Conservation (phyloP, 1,139 yeast genomes). For the Debaryomyces coudertii region DNA sequence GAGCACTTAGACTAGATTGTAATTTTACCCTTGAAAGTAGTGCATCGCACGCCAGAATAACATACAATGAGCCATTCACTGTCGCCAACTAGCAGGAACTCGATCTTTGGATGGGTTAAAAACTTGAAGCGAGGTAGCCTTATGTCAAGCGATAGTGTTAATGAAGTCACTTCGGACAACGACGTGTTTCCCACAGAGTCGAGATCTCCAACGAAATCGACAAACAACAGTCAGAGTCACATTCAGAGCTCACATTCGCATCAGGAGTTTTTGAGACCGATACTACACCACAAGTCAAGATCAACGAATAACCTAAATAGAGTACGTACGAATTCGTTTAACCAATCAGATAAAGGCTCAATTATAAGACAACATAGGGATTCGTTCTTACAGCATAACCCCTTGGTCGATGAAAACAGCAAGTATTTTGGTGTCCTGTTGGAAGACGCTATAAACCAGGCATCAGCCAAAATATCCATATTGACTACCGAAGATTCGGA, state of each 20-base stretch:
- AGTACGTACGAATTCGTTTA: slow-evolving; percentile 41
- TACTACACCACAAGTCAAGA: slow-evolving; percentile 52
- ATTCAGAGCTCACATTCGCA: slow-evolving; percentile 19
- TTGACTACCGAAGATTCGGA: slow-evolving; percentile 54
- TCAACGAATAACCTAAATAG: slow-evolving; percentile 52
- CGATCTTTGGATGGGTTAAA: slow-evolving; percentile 54
- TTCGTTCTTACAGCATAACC: slow-evolving; percentile 51
- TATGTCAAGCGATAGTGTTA: slow-evolving; percentile 44
- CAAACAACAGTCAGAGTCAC: slow-evolving; percentile 14
- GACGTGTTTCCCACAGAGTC: slow-evolving; percentile 29
- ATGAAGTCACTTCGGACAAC: slow-evolving; percentile 40
- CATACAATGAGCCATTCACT: slow-evolving; percentile 42
- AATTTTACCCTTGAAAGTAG: neutral
- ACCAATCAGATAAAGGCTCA: slow-evolving; percentile 34
- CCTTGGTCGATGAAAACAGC: slow-evolving; percentile 50
- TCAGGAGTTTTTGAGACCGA: slow-evolving; percentile 48
- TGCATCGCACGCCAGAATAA: neutral
- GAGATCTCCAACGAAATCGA: slow-evolving; percentile 29
- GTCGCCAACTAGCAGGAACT: slow-evolving; percentile 45
- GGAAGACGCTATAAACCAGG: slow-evolving; percentile 68
- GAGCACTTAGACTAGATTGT: neutral
- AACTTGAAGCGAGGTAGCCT: slow-evolving; percentile 44
- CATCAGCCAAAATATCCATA: slow-evolving; percentile 74
- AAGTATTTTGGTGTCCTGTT: slow-evolving; percentile 86
- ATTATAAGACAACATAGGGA: slow-evolving; percentile 59